Conservation (phyloP, 331 rosid species). For the Spiraea crenata region DNA sequence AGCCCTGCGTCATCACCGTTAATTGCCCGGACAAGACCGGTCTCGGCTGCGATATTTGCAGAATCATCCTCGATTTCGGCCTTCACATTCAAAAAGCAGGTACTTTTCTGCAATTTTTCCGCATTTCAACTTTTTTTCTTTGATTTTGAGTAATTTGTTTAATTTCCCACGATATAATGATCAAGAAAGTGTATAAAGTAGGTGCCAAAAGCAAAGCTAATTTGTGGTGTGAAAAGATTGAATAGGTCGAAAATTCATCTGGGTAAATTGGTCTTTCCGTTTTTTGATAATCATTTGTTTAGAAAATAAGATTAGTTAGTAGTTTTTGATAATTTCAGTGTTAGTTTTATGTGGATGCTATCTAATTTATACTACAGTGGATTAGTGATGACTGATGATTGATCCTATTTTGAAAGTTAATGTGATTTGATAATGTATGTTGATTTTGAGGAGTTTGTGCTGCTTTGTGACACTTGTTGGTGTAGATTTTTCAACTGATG, state of each 20-base stretch:
- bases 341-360: background rate
- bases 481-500: conserved; percentile 72
- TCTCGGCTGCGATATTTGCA: conserved; percentile 70
- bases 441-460: background rate
- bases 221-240: background rate
- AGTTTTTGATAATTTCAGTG: background rate
- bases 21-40: conserved; percentile 82
- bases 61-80: conserved; percentile 66
- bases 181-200: background rate
- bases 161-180: background rate
- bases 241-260: background rate
- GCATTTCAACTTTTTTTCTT: background rate
- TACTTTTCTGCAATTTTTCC: background rate
- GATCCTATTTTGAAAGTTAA: background rate
- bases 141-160: no score
- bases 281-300: background rate
- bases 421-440: background rate
- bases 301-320: background rate
- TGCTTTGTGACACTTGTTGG: background rate
- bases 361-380: background rate
- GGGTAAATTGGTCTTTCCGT: background rate
- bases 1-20: conserved; percentile 56
- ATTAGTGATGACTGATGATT: no score
- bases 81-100: conserved; percentile 72
- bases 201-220: background rate